These are phyloP conservation scores for Coix lacrymajobi DNA, from an alignment of 176 grass and related monocot genomes.

Conservation along the genomic window DNA sequence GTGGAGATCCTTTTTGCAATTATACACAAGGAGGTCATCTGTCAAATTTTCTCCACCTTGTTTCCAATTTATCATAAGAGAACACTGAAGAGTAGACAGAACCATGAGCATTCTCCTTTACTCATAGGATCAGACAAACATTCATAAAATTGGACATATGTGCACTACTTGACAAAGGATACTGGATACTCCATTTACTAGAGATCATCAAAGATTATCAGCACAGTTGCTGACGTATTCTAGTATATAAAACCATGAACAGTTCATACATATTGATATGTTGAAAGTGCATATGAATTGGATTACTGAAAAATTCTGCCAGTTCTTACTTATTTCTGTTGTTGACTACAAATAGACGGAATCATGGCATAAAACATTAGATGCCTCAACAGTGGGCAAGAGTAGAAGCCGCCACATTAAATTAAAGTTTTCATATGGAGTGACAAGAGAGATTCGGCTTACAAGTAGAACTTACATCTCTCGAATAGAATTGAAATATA, in stretches of 20 bases:
- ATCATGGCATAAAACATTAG: neutral
- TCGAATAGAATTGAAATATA: conserved; percentile 92
- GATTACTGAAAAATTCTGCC: neutral
- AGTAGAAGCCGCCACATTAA: neutral
- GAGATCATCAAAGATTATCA: neutral
- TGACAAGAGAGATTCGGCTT: neutral
- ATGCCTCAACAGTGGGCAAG: neutral
- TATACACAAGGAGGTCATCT: neutral
- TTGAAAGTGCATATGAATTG: conserved; percentile 8
- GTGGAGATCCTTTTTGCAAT: neutral
- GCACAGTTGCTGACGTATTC: neutral
- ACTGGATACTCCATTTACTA: neutral
- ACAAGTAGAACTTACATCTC: conserved; percentile 74
- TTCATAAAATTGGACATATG: neutral
- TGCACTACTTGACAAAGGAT: neutral
- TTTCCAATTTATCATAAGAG: conserved; percentile 15
- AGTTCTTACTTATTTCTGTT: neutral
- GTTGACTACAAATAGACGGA: neutral
- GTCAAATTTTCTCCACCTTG: neutral
- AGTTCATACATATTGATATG: neutral
- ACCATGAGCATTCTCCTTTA: neutral
- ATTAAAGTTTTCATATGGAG: neutral
- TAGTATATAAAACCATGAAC: neutral
- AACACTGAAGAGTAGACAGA: neutral
- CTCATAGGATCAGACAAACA: neutral